phyloP scores from a whole-genome alignment of 352 stramenopile species.

The Phytophthora hybrid region DNA sequence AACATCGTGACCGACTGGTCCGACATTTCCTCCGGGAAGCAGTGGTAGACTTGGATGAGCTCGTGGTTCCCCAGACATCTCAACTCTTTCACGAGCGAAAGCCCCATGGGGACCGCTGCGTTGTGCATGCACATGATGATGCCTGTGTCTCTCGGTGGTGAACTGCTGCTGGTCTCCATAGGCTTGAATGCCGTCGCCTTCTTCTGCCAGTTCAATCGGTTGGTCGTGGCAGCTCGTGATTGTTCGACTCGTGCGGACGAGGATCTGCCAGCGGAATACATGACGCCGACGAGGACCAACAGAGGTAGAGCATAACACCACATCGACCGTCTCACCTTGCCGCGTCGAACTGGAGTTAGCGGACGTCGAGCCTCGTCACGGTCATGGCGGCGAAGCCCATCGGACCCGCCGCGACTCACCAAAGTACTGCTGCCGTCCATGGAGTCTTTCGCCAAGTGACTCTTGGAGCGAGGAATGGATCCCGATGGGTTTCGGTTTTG shows the following conservation, averaged over 20 bases:
- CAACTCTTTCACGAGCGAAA: slow-evolving; percentile 4
- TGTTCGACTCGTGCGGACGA: neutral
- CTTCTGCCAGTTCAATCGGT: neutral
- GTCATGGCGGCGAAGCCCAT: neutral
- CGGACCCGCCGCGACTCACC: slow-evolving; percentile 3
- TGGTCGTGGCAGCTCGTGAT: neutral
- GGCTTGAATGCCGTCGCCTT: neutral
- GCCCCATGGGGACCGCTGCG: slow-evolving; percentile 2
- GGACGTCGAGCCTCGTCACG: neutral
- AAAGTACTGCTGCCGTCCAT: slow-evolving; percentile 1
- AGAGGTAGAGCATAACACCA: slow-evolving; percentile 2
- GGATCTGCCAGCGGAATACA: neutral
- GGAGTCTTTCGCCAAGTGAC: neutral
- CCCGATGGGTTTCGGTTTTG: neutral
- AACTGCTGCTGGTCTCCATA: neutral
- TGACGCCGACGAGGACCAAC: neutral
- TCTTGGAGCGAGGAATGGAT: neutral
- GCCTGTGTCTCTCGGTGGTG: slow-evolving; percentile 5
- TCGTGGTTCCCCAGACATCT: slow-evolving; percentile 11
- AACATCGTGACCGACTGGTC: slow-evolving; percentile 14
- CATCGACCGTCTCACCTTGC: neutral
- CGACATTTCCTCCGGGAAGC: slow-evolving; percentile 31
- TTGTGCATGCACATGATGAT: slow-evolving; percentile 24
- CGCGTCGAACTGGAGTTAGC: neutral
- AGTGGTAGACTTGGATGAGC: slow-evolving; percentile 14